Conservation (phyloP, 331 rosid species). For the Erythrophleum ivorense region DNA sequence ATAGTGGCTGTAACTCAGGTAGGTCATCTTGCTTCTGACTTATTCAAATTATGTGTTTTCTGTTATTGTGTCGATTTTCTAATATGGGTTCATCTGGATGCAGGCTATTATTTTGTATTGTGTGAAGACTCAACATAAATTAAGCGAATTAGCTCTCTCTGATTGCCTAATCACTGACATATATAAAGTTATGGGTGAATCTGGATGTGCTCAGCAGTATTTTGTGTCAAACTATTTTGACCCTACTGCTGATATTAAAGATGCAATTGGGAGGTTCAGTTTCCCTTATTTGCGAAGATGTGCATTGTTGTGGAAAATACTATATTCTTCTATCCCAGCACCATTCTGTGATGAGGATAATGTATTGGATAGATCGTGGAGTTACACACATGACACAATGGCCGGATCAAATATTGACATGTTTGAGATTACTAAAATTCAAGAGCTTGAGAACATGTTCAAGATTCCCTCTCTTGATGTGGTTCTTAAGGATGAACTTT, state of each 20-base stretch:
- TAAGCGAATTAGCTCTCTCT: constrained; percentile 50
- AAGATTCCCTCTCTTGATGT: constrained; percentile 77
- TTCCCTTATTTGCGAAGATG: constrained; percentile 95
- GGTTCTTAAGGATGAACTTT: constrained; percentile 69
- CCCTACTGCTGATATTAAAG: constrained; percentile 62
- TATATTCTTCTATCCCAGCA: constrained; percentile 63
- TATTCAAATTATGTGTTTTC: constrained; percentile 24
- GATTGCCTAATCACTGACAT: constrained; percentile 79
- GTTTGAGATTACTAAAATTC: constrained; percentile 65
- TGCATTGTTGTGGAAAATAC: constrained; percentile 76
- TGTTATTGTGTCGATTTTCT: constrained; percentile 18
- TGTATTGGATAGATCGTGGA: constrained; percentile 56
- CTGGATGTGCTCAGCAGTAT: constrained; percentile 54
- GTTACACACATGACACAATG: constrained; percentile 51
- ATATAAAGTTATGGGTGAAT: constrained; percentile 58
- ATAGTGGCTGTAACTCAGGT: constrained; percentile 89
- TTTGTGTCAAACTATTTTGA: constrained; percentile 66
- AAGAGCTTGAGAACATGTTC: constrained; percentile 78
- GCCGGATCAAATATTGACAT: constrained; percentile 49
- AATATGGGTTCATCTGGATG: constrained; percentile 39
- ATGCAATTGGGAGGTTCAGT: constrained; percentile 62
- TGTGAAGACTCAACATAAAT: constrained; percentile 53
- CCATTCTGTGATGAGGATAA: constrained; percentile 69
- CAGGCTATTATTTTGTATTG: constrained; percentile 74
- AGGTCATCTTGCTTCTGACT: constrained; percentile 35